These are phyloP conservation scores for Blastobotrys elegans DNA, from an alignment of 1,139 yeast genomes.

Conservation along the genomic window DNA sequence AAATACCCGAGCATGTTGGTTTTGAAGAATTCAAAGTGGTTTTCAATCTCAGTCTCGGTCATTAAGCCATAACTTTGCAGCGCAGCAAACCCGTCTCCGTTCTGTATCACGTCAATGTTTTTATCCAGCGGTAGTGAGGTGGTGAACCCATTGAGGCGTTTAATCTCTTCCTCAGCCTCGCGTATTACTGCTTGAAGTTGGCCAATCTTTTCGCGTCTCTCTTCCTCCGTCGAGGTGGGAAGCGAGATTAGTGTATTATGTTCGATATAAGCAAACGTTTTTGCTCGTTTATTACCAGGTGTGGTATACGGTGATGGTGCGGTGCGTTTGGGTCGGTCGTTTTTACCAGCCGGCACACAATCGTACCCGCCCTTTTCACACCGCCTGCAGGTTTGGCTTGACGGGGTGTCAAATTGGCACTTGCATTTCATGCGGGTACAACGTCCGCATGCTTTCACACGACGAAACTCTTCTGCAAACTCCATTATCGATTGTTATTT, in stretches of 20 bases:
- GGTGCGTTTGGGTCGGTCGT: background rate
- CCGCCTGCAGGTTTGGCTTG: conserved; percentile 43
- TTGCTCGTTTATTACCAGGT: no score
- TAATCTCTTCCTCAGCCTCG: conserved; percentile 3
- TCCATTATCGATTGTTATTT: no score
- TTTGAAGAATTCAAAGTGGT: background rate
- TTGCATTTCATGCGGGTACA: conserved; percentile 53
- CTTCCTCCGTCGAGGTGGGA: background rate
- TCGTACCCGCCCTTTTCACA: conserved; percentile 35
- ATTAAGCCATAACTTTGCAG: no score
- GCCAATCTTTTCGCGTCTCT: background rate
- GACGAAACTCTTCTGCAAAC: conserved; percentile 36
- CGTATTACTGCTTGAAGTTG: background rate
- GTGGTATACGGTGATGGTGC: no score
- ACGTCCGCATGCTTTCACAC: conserved; percentile 51
- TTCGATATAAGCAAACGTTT: no score
- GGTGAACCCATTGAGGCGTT: background rate
- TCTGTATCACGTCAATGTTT: background rate
- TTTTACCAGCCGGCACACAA: background rate
- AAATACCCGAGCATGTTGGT: background rate
- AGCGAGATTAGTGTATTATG: no score
- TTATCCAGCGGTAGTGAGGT: background rate
- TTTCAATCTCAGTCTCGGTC: background rate
- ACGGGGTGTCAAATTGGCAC: conserved; percentile 49
- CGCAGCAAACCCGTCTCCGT: no score